Conservation (phyloP, 441 rosid species). For the Eruca vesicaria region DNA sequence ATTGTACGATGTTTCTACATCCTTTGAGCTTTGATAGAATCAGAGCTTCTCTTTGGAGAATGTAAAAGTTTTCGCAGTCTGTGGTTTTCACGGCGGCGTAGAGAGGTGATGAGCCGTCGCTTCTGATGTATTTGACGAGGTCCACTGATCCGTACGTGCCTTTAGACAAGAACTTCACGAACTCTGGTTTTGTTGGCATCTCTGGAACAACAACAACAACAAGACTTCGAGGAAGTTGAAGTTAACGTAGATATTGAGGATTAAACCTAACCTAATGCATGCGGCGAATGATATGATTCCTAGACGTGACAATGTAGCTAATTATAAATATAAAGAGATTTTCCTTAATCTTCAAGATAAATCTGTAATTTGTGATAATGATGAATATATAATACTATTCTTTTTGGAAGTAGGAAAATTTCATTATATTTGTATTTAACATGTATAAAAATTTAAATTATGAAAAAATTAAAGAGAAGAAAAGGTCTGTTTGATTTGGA, state of each 20-base stretch:
- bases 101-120: neutral
- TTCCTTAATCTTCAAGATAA: too few species aligned
- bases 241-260: neutral
- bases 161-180: neutral
- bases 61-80: neutral
- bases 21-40: neutral
- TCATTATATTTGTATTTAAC: neutral
- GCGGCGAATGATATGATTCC: too few species aligned
- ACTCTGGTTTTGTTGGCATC: neutral
- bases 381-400: neutral
- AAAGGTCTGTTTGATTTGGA: neutral
- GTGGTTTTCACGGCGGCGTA: neutral
- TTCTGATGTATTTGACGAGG: neutral
- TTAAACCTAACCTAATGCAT: neutral
- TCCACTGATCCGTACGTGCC: neutral
- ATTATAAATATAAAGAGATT: too few species aligned
- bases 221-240: neutral
- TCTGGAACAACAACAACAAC: neutral
- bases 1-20: neutral
- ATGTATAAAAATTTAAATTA: neutral
- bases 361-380: neutral
- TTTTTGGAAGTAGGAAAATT: neutral
- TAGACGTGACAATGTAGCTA: neutral
- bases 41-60: neutral
- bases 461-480: neutral